Conservation (phyloP, 257 asterid species). For the Vinca minor region DNA sequence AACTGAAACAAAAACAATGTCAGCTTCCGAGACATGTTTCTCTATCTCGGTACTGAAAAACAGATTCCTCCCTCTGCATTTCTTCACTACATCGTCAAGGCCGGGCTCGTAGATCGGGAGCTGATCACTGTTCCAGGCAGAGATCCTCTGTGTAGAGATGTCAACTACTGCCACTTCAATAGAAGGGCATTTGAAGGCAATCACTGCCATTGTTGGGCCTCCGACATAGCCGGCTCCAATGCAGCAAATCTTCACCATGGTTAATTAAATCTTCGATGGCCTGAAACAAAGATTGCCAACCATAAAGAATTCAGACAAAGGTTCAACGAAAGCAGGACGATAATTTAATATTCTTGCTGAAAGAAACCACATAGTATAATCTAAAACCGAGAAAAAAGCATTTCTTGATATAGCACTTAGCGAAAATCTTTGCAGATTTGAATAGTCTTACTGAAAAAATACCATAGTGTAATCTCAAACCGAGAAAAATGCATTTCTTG, state of each 20-base stretch:
- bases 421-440: too few species aligned
- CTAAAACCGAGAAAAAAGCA: too few species aligned
- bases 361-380: too few species aligned
- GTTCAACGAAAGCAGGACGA: background rate
- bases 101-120: conserved; percentile 69
- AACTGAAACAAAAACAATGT: conserved; percentile 50
- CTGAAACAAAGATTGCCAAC: conserved; percentile 3
- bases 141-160: conserved; percentile 23
- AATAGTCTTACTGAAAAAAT: too few species aligned
- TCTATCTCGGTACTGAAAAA: conserved; percentile 53
- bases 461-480: too few species aligned
- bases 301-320: background rate
- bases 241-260: conserved; percentile 31
- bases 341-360: too few species aligned
- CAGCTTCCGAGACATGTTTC: conserved; percentile 48
- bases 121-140: conserved; percentile 42
- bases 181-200: conserved; percentile 27
- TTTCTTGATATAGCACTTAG: too few species aligned
- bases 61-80: conserved; percentile 51
- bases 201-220: conserved; percentile 34
- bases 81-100: conserved; percentile 52
- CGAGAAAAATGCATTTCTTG: too few species aligned
- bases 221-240: conserved; percentile 38
- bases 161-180: conserved; percentile 28
- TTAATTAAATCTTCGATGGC: conserved; percentile 3